A percentile compares a stretch with the other conserved stretches of the same genome.
phyloP scores from a whole-genome alignment of 2,329 filamentous ascomycete genomes.

The Pseudogymnoascus destructans region DNA sequence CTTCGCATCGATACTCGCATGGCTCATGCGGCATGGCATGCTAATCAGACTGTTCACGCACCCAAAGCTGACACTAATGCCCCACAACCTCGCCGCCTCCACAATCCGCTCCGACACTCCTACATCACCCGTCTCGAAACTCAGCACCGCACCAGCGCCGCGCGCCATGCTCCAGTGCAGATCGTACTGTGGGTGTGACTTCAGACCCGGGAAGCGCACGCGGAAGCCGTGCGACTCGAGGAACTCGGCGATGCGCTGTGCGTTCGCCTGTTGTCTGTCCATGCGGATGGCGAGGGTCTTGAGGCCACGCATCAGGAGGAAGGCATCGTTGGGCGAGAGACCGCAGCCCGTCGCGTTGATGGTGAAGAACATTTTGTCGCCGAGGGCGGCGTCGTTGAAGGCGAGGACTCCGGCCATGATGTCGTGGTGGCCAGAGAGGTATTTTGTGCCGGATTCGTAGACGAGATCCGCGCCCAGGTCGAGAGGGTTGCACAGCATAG shows the following conservation, averaged over 20 bases:
- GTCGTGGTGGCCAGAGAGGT: constrained; percentile 94
- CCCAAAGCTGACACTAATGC: constrained; percentile 92
- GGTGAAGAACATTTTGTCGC: constrained; percentile 86
- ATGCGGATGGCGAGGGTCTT: constrained; percentile 96
- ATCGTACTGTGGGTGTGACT: constrained; percentile 91
- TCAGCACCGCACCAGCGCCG: constrained; percentile 84
- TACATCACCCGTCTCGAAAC: constrained; percentile 88
- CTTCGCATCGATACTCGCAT: constrained; percentile 94
- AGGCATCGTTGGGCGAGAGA: constrained; percentile 87
- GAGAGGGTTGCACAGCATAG: constrained; percentile 83
- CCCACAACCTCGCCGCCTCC: constrained; percentile 81
- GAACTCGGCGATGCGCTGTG: constrained; percentile 81
- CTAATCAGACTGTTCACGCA: constrained; percentile 98
- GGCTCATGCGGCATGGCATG: constrained; percentile 99
- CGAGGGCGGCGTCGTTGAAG: constrained; percentile 68
- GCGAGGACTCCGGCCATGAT: constrained; percentile 97
- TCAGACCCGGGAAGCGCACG: constrained; percentile 86
- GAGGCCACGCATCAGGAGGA: constrained; percentile 85
- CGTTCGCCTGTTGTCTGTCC: constrained; percentile 95
- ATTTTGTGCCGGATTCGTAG: constrained; percentile 97
- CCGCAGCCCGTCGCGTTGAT: constrained; percentile 96
- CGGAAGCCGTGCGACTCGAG: constrained; percentile 85
- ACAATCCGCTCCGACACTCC: constrained; percentile 81
- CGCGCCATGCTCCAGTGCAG: constrained; percentile 92
- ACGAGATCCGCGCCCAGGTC: constrained; percentile 91